Base-by-base conservation (phyloP, 495 filamentous ascomycete genomes). In the Thermochaetoides thermophila region DNA sequence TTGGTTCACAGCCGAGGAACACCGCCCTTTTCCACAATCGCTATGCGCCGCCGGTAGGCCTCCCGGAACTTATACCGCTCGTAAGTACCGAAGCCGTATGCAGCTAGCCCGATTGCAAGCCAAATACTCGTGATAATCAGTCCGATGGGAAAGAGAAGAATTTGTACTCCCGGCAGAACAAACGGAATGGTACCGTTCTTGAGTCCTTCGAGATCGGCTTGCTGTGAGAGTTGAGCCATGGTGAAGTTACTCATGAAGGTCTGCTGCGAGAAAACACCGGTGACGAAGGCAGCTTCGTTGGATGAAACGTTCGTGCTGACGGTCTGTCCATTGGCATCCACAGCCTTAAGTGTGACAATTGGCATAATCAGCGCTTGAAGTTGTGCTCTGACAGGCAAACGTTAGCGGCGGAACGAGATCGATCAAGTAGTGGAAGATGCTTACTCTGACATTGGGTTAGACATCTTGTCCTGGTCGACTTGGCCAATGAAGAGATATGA, bases 101-200 rank as follows among this genome's bases (percentile, higher is more conserved):
- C 67, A 0, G 45, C 46, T 16, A 73, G 23, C 13, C 74, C 69
- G 2, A 78, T 20, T 0, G 66, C 35, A 0, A 68, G 45, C 73
- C 81, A 86, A 14, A 66, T 43, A 27, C 67, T 56, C 7, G 72
- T 81, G 35, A 84, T 59, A 41, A 82, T 56, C 6, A 78, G 52
- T 7, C 80, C 78, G 13, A 73, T 55, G 1, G 81, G 80, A 52
- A 79, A 76, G 31, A 78, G 74, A 29, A 73, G 53, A 29, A 84
- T 68, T 16, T 66, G 65, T 21, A 67, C 69, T 3, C 80, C 81
- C 0, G 78, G 78, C 1, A 82, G 50, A 1, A 76, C 61, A 46
- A 80, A 84, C 1, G 65, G 56, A n/a, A 56, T 52, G 0, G 43
- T 59, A 35, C 60, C 60, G 32, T 61, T 56, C 21, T 39, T 40